A percentile compares a stretch with the other conserved stretches of the same genome.
Conservation (phyloP, 2,329 filamentous ascomycete genomes). For the Gaeumannomyces sp. region DNA sequence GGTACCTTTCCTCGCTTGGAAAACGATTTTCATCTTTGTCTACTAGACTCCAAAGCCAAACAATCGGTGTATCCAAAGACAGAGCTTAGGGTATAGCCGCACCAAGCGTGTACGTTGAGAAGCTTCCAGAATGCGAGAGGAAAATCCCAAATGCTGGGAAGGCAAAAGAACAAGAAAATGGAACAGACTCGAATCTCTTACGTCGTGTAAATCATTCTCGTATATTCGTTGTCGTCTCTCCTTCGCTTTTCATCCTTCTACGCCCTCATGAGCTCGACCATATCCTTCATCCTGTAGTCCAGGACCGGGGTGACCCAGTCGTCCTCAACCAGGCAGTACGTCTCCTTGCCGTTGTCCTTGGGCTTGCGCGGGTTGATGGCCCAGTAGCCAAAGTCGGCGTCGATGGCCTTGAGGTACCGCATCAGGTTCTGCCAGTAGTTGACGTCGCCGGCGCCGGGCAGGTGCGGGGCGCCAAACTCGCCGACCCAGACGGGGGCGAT, state of each 20-base stretch:
- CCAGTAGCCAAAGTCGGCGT: conserved; percentile 66
- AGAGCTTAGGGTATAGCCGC: neutral
- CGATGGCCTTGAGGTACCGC: conserved; percentile 48
- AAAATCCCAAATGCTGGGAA: neutral
- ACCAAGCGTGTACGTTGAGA: neutral
- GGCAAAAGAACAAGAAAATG: neutral
- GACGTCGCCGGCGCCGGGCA: conserved; percentile 47
- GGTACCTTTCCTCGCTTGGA: too few species aligned
- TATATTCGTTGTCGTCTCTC: neutral
- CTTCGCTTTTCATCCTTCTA: conserved; percentile 9
- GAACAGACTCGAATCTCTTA: neutral
- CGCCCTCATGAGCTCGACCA: conserved; percentile 45
- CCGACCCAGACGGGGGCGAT: conserved; percentile 62
- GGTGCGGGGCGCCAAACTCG: conserved; percentile 55
- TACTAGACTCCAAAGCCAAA: neutral
- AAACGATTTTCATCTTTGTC: neutral
- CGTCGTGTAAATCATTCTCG: neutral
- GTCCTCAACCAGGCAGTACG: conserved; percentile 55
- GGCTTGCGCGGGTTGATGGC: conserved; percentile 62
- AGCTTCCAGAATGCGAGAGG: neutral
- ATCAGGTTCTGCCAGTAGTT: conserved; percentile 63
- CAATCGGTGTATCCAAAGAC: neutral
- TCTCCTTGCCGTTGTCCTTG: conserved; percentile 48
- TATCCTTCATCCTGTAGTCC: conserved; percentile 58
- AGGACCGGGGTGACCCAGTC: conserved; percentile 58